Percentiles rank a stretch among this genome's conserved stretches.
These are phyloP conservation scores for Xanthoceras sorbifolium DNA, from an alignment of 345 rosid genomes.

Conservation along the genomic window DNA sequence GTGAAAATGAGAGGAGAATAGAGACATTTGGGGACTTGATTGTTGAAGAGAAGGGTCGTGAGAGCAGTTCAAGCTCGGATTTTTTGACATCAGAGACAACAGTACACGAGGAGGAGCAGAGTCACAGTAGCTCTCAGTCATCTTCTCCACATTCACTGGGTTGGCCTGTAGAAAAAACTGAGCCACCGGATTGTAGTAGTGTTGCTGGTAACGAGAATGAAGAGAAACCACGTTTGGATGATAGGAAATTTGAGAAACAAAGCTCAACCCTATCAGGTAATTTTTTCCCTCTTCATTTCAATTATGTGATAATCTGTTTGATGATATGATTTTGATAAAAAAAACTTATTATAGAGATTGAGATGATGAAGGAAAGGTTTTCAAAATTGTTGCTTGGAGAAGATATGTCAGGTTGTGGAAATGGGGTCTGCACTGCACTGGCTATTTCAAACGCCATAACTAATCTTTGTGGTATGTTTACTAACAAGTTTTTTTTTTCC, in stretches of 20 bases:
- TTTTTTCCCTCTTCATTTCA: not conserved
- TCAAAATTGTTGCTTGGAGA: conserved; percentile 94
- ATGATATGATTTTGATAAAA: conserved; percentile 3
- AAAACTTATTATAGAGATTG: conserved; percentile 69
- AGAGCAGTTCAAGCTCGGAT: conserved; percentile 80
- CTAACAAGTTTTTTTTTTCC: not conserved
- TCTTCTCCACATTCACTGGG: conserved; percentile 57
- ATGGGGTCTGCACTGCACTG: conserved; percentile 91
- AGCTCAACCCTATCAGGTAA: conserved; percentile 65
- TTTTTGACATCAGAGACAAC: conserved; percentile 63
- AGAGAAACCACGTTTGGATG: conserved; percentile 35
- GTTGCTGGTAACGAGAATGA: conserved; percentile 32
- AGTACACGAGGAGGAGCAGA: conserved; percentile 55
- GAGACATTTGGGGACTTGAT: conserved; percentile 53
- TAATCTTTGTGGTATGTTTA: conserved; percentile 84
- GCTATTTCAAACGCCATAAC: conserved; percentile 96
- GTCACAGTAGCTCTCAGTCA: conserved; percentile 62
- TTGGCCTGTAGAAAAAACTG: conserved; percentile 45
- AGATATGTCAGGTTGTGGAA: conserved; percentile 99
- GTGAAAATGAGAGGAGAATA: conserved; percentile 32
- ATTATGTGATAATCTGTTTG: conserved; percentile 11
- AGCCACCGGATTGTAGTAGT: conserved; percentile 49
- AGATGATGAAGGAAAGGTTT: conserved; percentile 98
- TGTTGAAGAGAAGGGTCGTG: conserved; percentile 56
- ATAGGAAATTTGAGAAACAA: conserved; percentile 45